Conservation (phyloP, 2,329 filamentous ascomycete species). For the Cordyceps militaris region DNA sequence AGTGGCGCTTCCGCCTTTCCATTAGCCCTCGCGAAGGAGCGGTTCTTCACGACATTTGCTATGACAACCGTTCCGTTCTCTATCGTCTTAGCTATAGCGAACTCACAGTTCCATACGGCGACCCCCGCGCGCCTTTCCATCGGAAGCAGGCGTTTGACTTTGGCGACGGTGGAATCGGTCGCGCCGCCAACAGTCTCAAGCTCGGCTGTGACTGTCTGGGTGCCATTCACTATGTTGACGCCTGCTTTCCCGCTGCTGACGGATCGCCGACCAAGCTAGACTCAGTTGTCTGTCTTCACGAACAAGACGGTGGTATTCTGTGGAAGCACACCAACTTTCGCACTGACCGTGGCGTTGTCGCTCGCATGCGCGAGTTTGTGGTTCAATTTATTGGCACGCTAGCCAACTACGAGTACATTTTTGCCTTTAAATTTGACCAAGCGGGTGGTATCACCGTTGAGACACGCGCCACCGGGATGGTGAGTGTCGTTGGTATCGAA, state of each 20-base stretch:
- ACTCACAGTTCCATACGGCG: slow-evolving; percentile 63
- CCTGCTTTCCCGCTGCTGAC: slow-evolving; percentile 42
- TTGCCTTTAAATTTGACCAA: slow-evolving; percentile 51
- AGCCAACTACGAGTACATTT: slow-evolving; percentile 61
- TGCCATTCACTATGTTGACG: slow-evolving; percentile 57
- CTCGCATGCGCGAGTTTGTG: slow-evolving; percentile 54
- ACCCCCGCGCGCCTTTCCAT: slow-evolving; percentile 58
- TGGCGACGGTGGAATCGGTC: slow-evolving; percentile 61
- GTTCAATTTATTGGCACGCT: slow-evolving; percentile 64
- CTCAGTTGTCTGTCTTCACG: slow-evolving; percentile 61
- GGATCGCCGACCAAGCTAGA: slow-evolving; percentile 46
- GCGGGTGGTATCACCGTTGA: slow-evolving; percentile 56
- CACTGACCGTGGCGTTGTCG: slow-evolving; percentile 54
- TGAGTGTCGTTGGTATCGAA: slow-evolving; percentile 54
- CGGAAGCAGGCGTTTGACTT: slow-evolving; percentile 68
- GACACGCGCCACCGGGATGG: slow-evolving; percentile 58
- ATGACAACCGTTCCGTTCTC: slow-evolving; percentile 57
- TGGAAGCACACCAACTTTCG: slow-evolving; percentile 68
- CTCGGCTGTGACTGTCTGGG: slow-evolving; percentile 67
- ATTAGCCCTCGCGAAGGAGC: slow-evolving; percentile 66
- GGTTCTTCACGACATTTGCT: slow-evolving; percentile 62
- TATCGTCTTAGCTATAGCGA: slow-evolving; percentile 62
- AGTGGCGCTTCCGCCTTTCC: slow-evolving; percentile 62
- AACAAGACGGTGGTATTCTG: slow-evolving; percentile 62
- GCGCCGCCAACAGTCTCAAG: slow-evolving; percentile 59